These are phyloP conservation scores for Pichia manshurica DNA, from an alignment of 805 yeast genomes.

Conservation along the genomic window DNA sequence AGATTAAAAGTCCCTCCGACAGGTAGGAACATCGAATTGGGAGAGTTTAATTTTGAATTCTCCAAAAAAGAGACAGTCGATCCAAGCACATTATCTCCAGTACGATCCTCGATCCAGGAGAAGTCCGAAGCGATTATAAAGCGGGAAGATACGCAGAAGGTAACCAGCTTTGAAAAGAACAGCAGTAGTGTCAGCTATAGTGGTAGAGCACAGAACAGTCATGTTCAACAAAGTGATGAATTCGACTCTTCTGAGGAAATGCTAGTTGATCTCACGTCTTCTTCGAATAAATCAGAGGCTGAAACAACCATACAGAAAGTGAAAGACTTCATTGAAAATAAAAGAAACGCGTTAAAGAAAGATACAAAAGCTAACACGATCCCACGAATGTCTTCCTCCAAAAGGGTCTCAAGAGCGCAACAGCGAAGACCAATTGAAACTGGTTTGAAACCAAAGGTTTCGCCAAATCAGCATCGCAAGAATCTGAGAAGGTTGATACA, in stretches of 20 bases:
- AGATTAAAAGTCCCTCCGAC: no score
- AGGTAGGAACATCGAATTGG: no score
- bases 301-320: constrained; percentile 24
- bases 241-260: neutral
- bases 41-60: no score
- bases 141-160: neutral
- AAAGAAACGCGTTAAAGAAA: neutral
- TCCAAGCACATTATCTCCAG: no score
- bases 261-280: no score
- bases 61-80: neutral
- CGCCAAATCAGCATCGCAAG: neutral
- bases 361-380: neutral
- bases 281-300: constrained; percentile 4
- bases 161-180: constrained; percentile 5
- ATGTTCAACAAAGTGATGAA: neutral
- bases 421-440: no score
- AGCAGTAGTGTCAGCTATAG: neutral
- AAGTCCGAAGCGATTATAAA: no score
- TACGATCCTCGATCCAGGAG: no score
- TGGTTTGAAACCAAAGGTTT: neutral
- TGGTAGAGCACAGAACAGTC: neutral
- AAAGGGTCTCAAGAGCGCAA: neutral
- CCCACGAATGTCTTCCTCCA: neutral
- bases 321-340: constrained; percentile 20
- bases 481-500: constrained; percentile 3